Evolutionary conservation across 2,329 filamentous ascomycete species (phyloP), one percentile per base, ranked within the genome.

Genomic region (Fusarium lateritium): DNA sequence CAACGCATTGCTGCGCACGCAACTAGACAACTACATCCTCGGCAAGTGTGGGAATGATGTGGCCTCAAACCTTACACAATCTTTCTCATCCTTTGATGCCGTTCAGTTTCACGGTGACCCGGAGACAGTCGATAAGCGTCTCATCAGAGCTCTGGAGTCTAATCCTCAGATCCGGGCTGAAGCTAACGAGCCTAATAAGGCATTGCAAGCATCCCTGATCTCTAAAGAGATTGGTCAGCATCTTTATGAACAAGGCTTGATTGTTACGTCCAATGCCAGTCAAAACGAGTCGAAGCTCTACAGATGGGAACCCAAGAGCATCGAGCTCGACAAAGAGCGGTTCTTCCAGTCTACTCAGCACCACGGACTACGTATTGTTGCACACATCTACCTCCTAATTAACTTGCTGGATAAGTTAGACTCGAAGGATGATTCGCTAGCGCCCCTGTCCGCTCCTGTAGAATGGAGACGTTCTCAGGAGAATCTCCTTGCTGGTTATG

Each of bases 401-500:
- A 85, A 94, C 11, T 83, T 93, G 17, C 85, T 95, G 40, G 89
- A 89, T 73, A 85, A 84, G 46, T 81, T 92, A 17, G 84, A 73
- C 31, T 60, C 62, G n/a, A 61, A 51, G 6, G 65, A 73, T 14
- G 65, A 63, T 19, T 70, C 62, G 13, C 53, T 61, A 6, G 55
- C 58, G 9, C 53, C 62, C 19, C 26, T 53, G n/a, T 52, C 57
- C 21, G 63, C 63, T 8, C 63, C 66, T 19, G 50, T 67, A 10
- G 73, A 73, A 21, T 73, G 72, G 55, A 79, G 81, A 34, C 81
- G 83, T 52, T 85, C 85, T 17, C 86, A 90, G 69, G 92, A 97
- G 74, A 93, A 92, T 73, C 89, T 95, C 46, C 84, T 98, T 53
- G 89, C 92, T 2, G 90, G 89, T 6, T 98, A 98, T 77, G 91